Evolutionary conservation across 2,329 filamentous ascomycete species (phyloP).

Genomic region (Erysiphe neolycopersici): DNA sequence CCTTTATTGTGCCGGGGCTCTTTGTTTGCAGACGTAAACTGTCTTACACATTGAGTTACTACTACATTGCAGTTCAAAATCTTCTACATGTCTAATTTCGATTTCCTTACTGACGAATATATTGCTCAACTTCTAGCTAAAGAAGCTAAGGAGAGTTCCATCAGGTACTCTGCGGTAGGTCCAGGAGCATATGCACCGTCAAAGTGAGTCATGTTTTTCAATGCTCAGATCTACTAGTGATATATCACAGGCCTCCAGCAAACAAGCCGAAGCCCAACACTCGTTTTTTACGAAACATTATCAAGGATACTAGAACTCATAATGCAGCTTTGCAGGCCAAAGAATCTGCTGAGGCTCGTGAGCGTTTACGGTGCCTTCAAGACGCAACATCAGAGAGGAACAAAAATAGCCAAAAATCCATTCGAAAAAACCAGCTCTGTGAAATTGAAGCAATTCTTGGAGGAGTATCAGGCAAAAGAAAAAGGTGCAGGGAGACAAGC

Average conservation of each 20-base stretch:
- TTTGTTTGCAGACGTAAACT: too few species aligned
- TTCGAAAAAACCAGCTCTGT: neutral
- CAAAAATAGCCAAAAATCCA: neutral
- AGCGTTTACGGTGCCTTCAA: slow-evolving; percentile 37
- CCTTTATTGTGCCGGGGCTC: too few species aligned
- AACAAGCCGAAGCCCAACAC: slow-evolving; percentile 73
- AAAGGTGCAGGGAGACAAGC: neutral
- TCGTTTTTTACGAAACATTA: slow-evolving; percentile 63
- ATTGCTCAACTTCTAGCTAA: slow-evolving; percentile 54
- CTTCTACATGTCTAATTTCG: slow-evolving; percentile 8
- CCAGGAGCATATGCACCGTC: slow-evolving; percentile 34
- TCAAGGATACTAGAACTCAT: slow-evolving; percentile 67
- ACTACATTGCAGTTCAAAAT: too few species aligned
- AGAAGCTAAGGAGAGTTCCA: slow-evolving; percentile 48
- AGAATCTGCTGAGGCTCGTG: slow-evolving; percentile 53
- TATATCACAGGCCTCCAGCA: slow-evolving; percentile 17
- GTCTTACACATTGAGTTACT: too few species aligned
- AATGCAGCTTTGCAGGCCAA: slow-evolving; percentile 68
- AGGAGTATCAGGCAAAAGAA: neutral
- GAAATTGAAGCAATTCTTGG: neutral
- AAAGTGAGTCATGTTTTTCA: slow-evolving; percentile 4
- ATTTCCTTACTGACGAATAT: slow-evolving; percentile 46
- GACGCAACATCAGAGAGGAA: neutral
- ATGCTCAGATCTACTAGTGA: too few species aligned
- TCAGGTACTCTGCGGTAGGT: slow-evolving; percentile 50